phyloP scores from a whole-genome alignment of 495 filamentous ascomycete genomes.

The Lindgomyces ingoldianus region DNA sequence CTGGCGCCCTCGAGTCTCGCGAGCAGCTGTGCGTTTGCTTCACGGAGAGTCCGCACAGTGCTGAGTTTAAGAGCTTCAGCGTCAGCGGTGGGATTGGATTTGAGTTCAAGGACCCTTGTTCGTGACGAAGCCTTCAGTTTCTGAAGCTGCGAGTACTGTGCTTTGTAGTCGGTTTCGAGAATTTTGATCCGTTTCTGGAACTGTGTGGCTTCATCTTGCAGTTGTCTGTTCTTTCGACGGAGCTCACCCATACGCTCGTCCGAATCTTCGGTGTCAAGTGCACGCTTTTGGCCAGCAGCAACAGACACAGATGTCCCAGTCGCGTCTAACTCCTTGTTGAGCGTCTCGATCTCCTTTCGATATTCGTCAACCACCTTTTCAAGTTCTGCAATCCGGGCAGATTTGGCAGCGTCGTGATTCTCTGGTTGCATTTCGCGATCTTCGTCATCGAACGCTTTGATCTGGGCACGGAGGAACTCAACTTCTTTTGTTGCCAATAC shows the following conservation, averaged over 20 bases:
- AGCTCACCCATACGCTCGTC: constrained; percentile 81
- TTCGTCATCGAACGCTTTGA: constrained; percentile 88
- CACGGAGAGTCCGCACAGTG: constrained; percentile 71
- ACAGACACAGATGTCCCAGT: constrained; percentile 43
- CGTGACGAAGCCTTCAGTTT: constrained; percentile 71
- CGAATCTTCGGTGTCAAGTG: constrained; percentile 60
- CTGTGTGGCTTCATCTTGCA: constrained; percentile 75
- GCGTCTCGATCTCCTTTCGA: constrained; percentile 73
- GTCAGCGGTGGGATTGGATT: constrained; percentile 84
- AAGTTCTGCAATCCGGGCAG: constrained; percentile 73
- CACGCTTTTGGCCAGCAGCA: constrained; percentile 59
- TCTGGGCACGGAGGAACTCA: constrained; percentile 86
- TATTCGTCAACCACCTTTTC: constrained; percentile 86
- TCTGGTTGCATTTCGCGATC: constrained; percentile 81
- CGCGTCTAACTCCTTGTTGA: constrained; percentile 71
- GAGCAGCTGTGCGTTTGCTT: constrained; percentile 82
- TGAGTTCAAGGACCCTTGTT: constrained; percentile 82
- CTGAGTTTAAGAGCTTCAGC: constrained; percentile 77
- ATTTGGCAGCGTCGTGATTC: constrained; percentile 73
- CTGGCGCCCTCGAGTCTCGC: constrained; percentile 64
- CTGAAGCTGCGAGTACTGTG: constrained; percentile 67
- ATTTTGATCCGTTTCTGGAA: constrained; percentile 65
- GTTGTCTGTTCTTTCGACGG: constrained; percentile 75
- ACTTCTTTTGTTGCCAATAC: constrained; percentile 86
- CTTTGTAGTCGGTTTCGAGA: constrained; percentile 73